Conservation (phyloP, 2,329 filamentous ascomycete genomes). For the Pezicula neosporulosa region DNA sequence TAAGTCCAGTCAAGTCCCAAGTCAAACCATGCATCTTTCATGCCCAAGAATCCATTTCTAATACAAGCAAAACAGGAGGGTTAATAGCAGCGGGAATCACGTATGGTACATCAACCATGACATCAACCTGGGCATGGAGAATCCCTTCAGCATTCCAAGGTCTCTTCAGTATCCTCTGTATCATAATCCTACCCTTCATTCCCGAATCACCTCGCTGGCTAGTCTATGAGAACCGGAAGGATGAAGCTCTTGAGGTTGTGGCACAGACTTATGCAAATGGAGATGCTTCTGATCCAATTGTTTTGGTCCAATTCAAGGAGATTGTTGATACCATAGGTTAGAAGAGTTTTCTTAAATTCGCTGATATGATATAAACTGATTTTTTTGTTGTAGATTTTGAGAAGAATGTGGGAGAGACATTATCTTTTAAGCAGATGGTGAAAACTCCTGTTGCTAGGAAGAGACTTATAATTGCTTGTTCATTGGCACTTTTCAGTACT, state of each 20-base stretch:
- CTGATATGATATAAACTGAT: neutral
- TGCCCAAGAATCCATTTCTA: slow-evolving; percentile 15
- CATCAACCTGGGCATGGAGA: slow-evolving; percentile 28
- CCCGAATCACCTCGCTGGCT: slow-evolving; percentile 48
- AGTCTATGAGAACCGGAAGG: slow-evolving; percentile 33
- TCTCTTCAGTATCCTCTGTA: slow-evolving; percentile 7
- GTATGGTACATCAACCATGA: slow-evolving; percentile 29
- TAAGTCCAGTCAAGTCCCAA: neutral
- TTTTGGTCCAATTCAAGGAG: neutral
- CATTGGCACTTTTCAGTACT: neutral
- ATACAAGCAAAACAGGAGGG: slow-evolving; percentile 27
- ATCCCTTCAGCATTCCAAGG: slow-evolving; percentile 27
- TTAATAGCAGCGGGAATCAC: slow-evolving; percentile 28
- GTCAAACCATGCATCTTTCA: neutral
- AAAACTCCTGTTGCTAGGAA: slow-evolving; percentile 24
- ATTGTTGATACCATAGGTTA: slow-evolving; percentile 1
- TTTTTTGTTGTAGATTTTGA: slow-evolving; percentile 37
- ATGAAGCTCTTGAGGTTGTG: slow-evolving; percentile 38
- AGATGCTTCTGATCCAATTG: slow-evolving; percentile 27
- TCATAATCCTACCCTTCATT: slow-evolving; percentile 36
- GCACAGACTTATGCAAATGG: slow-evolving; percentile 42
- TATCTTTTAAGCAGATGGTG: slow-evolving; percentile 34
- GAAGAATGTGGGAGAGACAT: slow-evolving; percentile 34
- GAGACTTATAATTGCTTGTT: neutral
- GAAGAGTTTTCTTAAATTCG: neutral